Percentiles rank a stretch among this genome's conserved stretches.
Evolutionary conservation across 257 asterid species (phyloP).

Genomic region (Parsonsia alboflavescens): DNA sequence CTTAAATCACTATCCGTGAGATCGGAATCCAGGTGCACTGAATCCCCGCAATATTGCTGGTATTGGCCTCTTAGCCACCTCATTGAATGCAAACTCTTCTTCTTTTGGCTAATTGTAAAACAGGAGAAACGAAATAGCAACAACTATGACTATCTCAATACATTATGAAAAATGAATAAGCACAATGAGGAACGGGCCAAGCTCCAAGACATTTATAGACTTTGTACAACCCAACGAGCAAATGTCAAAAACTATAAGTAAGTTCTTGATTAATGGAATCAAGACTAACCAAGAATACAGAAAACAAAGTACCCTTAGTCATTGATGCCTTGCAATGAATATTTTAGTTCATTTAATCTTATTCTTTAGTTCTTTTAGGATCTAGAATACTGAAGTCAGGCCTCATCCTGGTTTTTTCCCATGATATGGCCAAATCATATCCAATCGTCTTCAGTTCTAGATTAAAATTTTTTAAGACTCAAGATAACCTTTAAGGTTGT

Average conservation of each 20-base stretch:
- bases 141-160: neutral
- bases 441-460: slow-evolving; percentile 62
- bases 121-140: neutral
- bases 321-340: no score
- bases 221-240: neutral
- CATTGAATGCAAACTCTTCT: slow-evolving; percentile 67
- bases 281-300: neutral
- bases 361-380: no score
- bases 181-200: neutral
- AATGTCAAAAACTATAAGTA: neutral
- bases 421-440: slow-evolving; percentile 79
- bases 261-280: neutral
- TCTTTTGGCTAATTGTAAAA: slow-evolving; percentile 46
- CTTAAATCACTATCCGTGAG: slow-evolving; percentile 61
- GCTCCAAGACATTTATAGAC: neutral
- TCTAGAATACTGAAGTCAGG: slow-evolving; percentile 77
- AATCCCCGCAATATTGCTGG: slow-evolving; percentile 76
- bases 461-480: slow-evolving; percentile 81
- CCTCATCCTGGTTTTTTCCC: slow-evolving; percentile 63
- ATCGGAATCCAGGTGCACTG: slow-evolving; percentile 83
- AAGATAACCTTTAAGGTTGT: slow-evolving; percentile 62
- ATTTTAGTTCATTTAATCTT: no score
- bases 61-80: slow-evolving; percentile 49
- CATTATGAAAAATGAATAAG: neutral
- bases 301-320: no score